phyloP scores from a whole-genome alignment of 805 yeast genomes.

The Myxozyma vanderwaltii region DNA sequence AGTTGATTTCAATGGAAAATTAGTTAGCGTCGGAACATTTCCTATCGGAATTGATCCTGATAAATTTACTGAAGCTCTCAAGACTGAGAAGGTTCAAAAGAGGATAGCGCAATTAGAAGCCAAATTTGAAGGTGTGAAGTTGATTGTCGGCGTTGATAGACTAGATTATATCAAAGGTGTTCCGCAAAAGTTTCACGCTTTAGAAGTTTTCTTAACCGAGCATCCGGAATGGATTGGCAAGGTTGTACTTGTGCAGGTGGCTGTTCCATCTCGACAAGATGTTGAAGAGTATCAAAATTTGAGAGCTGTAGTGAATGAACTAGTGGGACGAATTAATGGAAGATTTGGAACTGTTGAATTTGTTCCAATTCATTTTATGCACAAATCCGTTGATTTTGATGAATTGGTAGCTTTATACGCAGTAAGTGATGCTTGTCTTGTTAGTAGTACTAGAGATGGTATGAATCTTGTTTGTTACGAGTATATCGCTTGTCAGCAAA shows the following conservation, averaged over 20 bases:
- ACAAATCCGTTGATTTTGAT: constrained; percentile 84
- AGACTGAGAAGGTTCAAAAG: constrained; percentile 59
- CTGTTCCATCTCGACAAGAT: constrained; percentile 96
- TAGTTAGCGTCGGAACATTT: constrained; percentile 89
- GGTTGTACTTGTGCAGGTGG: constrained; percentile 92
- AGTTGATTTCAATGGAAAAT: constrained; percentile 71
- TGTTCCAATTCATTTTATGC: constrained; percentile 96
- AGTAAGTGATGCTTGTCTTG: constrained; percentile 86
- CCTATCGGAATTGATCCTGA: constrained; percentile 99
- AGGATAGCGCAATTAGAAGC: constrained; percentile 66
- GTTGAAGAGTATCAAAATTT: constrained; percentile 96
- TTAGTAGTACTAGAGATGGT: constrained; percentile 95
- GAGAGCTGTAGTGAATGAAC: constrained; percentile 91
- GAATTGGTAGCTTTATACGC: constrained; percentile 88
- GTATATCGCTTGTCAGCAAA: constrained; percentile 92
- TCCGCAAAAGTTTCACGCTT: constrained; percentile 95
- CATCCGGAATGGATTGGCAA: constrained; percentile 99
- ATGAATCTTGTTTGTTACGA: constrained; percentile 97
- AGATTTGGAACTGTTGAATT: constrained; percentile 95
- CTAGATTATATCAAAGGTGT: constrained; percentile 97
- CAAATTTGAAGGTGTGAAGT: constrained; percentile 73
- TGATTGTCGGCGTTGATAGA: constrained; percentile 96
- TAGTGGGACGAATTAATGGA: constrained; percentile 96
- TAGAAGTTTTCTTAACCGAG: constrained; percentile 85
- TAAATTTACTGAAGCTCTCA: constrained; percentile 78